Conservation (phyloP, 257 asterid species). For the Nicotiana benthamiana region DNA sequence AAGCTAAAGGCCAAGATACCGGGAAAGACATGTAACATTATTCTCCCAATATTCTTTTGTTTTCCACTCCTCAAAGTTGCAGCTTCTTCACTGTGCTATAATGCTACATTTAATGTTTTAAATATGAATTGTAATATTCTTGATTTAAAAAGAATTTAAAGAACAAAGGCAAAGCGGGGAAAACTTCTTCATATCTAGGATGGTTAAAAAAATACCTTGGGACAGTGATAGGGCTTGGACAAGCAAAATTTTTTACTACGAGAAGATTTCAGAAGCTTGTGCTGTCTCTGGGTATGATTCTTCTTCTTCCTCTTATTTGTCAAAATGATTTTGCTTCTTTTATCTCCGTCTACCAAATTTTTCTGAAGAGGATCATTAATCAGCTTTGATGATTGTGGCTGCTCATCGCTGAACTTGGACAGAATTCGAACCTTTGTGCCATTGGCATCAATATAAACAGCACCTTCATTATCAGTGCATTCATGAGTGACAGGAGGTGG, state of each 20-base stretch:
- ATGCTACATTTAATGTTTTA: neutral
- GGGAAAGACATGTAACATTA: neutral
- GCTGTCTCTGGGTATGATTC: constrained; percentile 27
- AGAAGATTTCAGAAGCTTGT: constrained; percentile 36
- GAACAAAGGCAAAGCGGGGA: neutral
- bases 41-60: neutral
- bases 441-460: constrained; percentile 68
- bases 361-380: constrained; percentile 24
- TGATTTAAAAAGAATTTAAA: neutral
- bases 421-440: constrained; percentile 77
- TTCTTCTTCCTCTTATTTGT: constrained; percentile 52
- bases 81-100: neutral
- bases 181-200: neutral
- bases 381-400: constrained; percentile 17
- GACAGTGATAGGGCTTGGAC: constrained; percentile 14
- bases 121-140: neutral
- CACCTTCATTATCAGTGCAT: constrained; percentile 43
- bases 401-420: constrained; percentile 46
- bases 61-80: neutral
- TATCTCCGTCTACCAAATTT: constrained; percentile 31
- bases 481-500: constrained; percentile 23
- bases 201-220: constrained; percentile 27
- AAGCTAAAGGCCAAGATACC: neutral
- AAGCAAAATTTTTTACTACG: constrained; percentile 29
- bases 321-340: constrained; percentile 29